phyloP scores from a whole-genome alignment of 1,284 basidiomycete species.

The Stereum hirsutum region DNA sequence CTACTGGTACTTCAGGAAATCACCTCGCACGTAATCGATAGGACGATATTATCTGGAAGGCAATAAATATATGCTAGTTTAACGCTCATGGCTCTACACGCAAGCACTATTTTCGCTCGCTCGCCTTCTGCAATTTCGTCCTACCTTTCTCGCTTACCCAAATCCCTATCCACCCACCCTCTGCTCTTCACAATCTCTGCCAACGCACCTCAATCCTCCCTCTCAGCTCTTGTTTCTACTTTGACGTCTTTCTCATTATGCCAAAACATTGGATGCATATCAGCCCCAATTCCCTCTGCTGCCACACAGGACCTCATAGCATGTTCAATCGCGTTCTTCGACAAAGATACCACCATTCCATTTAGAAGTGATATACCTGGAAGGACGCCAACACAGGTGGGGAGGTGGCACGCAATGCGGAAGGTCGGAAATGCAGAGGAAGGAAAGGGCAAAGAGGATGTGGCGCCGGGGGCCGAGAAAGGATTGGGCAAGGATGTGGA shows the following conservation, averaged over 20 bases:
- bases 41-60: too few relatives aligned
- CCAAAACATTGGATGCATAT: conserved; percentile 48
- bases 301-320: conserved; percentile 22
- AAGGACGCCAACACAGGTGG: conserved; percentile 46
- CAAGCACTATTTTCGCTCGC: conserved; percentile 31
- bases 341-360: conserved; percentile 25
- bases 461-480: conserved; percentile 8
- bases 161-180: conserved; percentile 23
- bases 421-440: too few relatives aligned
- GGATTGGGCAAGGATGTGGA: conserved; percentile 19
- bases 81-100: conserved; percentile 17
- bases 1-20: too few relatives aligned
- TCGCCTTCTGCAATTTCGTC: conserved; percentile 26
- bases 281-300: conserved; percentile 30
- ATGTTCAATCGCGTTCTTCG: conserved; percentile 45
- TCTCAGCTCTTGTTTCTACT: conserved; percentile 26
- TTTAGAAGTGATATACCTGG: conserved; percentile 59
- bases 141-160: conserved; percentile 25
- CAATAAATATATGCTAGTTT: too few relatives aligned
- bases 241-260: conserved; percentile 31
- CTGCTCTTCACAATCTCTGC: conserved; percentile 38
- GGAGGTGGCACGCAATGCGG: conserved; percentile 51
- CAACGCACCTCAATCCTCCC: conserved; percentile 32
- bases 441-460: conserved; percentile 6
- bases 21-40: too few relatives aligned